These are phyloP conservation scores for Chrysopogon serrulatus DNA, from an alignment of 176 grass and related monocot genomes.

Conservation along the genomic window DNA sequence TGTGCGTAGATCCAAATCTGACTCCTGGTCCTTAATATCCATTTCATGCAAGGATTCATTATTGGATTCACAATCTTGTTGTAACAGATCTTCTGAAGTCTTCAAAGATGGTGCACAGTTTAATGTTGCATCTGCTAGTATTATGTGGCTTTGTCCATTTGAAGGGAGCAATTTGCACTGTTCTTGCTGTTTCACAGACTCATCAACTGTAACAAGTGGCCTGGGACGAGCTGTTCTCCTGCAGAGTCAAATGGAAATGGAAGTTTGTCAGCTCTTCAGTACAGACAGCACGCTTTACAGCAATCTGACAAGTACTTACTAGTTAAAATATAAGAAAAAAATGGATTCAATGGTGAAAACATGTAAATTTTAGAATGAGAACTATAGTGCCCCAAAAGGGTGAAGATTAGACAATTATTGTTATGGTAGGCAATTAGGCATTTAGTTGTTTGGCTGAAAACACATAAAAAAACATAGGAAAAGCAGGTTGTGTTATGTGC, in stretches of 20 bases:
- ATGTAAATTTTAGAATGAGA: not conserved
- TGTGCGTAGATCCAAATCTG: slow-evolving; percentile 15
- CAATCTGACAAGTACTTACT: slow-evolving; percentile 12
- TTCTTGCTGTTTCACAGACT: slow-evolving; percentile 32
- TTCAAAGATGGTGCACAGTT: slow-evolving; percentile 19
- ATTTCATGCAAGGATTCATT: slow-evolving; percentile 20
- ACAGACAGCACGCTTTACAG: not conserved
- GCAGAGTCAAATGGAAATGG: not conserved
- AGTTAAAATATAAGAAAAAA: slow-evolving; percentile 10
- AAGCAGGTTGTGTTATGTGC: not conserved
- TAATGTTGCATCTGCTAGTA: slow-evolving; percentile 15
- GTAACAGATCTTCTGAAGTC: slow-evolving; percentile 18
- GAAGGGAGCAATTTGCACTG: slow-evolving; percentile 18
- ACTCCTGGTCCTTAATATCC: slow-evolving; percentile 9
- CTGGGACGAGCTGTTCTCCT: slow-evolving; percentile 51
- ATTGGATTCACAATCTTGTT: slow-evolving; percentile 27
- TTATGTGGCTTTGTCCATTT: slow-evolving; percentile 26
- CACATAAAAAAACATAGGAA: not conserved
- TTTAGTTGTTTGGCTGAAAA: not conserved
- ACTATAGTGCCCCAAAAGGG: not conserved
- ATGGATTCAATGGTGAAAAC: not conserved
- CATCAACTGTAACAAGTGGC: slow-evolving; percentile 50
- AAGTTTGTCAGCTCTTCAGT: slow-evolving; percentile 11
- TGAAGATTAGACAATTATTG: not conserved
- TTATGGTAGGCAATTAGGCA: no score